Base-by-base conservation (phyloP, 306 rosid species). In the Heteromeles arbutifolia region DNA sequence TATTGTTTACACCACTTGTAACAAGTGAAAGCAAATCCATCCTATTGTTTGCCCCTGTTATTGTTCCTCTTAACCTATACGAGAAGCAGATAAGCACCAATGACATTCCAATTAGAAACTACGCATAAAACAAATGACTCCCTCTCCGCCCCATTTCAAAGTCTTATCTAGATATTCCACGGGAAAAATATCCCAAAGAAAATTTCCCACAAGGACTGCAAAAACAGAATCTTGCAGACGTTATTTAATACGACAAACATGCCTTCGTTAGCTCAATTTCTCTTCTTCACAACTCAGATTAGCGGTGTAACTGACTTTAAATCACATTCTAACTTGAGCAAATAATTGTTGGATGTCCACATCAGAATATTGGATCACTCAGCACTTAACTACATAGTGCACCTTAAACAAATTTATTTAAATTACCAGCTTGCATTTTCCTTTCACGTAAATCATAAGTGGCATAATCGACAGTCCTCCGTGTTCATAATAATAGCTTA, bases 11-110 rank as follows among this genome's bases (percentile, higher is more conserved):
- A 78, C 97, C 98, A 67, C 96, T 84, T 21, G 98, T 95, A 39
- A 95, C 97, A 44, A 95, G 98, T 65, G 97, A 90, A 76, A 89
- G 75, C 83, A 90, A 87, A 85, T 95, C 97, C 98, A 95, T 90
- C 76, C 97, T 76, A 76, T 95, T 95, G 84, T 95, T 95, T 21
- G 98, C 96, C 78, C 97, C 98, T 5, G 76, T 14, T 34, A 73
- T 65, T 34, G 97, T 92, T 81, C 97, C 98, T 84, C 98, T 86
- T 77, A 95, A 68, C 89, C 98, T 90, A 59, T 72, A 69, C 19
- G 64, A 75, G 70, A 83, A 41, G 70, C 4, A 45, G 6, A 32
- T 4, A 61, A 6, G 75, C 48, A 82, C 69, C 73, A 68, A 69
- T 50, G 48, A 12, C 73, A 25, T 50, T 61, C 70, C 48, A 63